These are phyloP conservation scores for Tylopilus vinaceipallidus DNA, from an alignment of 768 basidiomycete species.

Conservation along the genomic window DNA sequence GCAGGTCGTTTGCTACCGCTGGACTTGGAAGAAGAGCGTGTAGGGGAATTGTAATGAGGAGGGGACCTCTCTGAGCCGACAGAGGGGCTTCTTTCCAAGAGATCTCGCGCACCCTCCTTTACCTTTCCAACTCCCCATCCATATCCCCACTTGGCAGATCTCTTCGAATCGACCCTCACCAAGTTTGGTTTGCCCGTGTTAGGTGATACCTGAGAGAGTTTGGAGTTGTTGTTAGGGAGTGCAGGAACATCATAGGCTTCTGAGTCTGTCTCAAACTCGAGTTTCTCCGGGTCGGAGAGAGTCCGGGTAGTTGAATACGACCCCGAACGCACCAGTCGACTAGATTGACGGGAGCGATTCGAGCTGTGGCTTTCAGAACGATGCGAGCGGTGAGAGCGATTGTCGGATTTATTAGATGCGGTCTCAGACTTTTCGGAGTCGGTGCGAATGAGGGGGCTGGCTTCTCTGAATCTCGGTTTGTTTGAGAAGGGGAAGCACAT, in stretches of 20 bases:
- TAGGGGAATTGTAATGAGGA: slow-evolving; percentile 31
- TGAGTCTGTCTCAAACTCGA: slow-evolving; percentile 60
- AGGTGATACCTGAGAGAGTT: slow-evolving; percentile 42
- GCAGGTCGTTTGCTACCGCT: slow-evolving; percentile 41
- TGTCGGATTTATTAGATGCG: slow-evolving; percentile 36
- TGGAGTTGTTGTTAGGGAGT: slow-evolving; percentile 34
- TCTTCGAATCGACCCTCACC: slow-evolving; percentile 55
- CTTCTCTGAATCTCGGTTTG: slow-evolving; percentile 25
- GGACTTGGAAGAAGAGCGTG: slow-evolving; percentile 40
- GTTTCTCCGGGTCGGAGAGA: slow-evolving; percentile 42
- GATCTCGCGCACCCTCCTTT: slow-evolving; percentile 41
- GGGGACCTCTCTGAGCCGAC: slow-evolving; percentile 39
- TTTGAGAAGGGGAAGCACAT: slow-evolving; percentile 58
- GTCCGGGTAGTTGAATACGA: slow-evolving; percentile 37
- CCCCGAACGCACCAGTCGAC: slow-evolving; percentile 38
- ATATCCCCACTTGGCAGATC: slow-evolving; percentile 62
- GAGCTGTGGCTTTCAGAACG: slow-evolving; percentile 24
- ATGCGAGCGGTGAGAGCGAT: slow-evolving; percentile 27
- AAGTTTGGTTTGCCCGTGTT: slow-evolving; percentile 41
- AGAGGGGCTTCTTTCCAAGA: slow-evolving; percentile 34
- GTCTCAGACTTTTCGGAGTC: slow-evolving; percentile 45
- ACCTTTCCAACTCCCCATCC: slow-evolving; percentile 66
- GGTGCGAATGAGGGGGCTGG: slow-evolving; percentile 32
- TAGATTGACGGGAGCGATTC: slow-evolving; percentile 21
- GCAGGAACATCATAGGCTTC: slow-evolving; percentile 50